Evolutionary conservation across 164 flowering plant species (phyloP).

Genomic region (Euptelea pleiosperma): DNA sequence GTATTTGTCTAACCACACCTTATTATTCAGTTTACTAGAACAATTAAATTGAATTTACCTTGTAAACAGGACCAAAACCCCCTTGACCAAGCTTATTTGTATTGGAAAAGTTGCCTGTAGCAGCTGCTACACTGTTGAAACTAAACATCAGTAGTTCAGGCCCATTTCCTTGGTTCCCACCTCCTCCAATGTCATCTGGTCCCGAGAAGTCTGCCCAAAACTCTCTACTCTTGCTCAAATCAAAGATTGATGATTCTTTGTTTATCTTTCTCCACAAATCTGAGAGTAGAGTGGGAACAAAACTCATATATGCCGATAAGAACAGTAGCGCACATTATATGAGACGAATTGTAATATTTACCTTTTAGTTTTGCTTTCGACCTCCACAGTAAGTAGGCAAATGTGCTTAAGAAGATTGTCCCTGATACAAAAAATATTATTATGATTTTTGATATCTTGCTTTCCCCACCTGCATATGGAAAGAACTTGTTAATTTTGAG

Average conservation of each 20-base stretch:
- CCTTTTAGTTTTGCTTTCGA: constrained; percentile 30
- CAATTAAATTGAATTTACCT: constrained; percentile 30
- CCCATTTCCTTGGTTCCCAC: constrained; percentile 25
- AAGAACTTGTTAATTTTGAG: background rate
- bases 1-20: too few relatives aligned
- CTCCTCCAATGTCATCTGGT: constrained; percentile 23
- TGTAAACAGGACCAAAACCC: too few relatives aligned
- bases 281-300: background rate
- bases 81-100: constrained; percentile 64
- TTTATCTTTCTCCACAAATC: constrained; percentile 9
- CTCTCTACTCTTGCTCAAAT: too few relatives aligned
- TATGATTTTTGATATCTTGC: constrained; percentile 13
- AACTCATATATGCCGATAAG: background rate
- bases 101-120: constrained; percentile 46
- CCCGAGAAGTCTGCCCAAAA: constrained; percentile 35
- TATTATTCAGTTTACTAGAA: background rate
- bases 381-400: constrained; percentile 35
- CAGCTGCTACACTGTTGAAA: constrained; percentile 31
- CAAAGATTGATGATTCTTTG: constrained; percentile 5
- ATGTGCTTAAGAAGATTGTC: too few relatives aligned
- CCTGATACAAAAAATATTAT: constrained; percentile 18
- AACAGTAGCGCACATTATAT: background rate
- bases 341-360: background rate
- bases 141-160: constrained; percentile 44
- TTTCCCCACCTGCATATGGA: too few relatives aligned